Evolutionary conservation across 345 rosid genomes (phyloP), one percentile per base, ranked within the genome.

Genomic region (Reutealis trisperma): DNA sequence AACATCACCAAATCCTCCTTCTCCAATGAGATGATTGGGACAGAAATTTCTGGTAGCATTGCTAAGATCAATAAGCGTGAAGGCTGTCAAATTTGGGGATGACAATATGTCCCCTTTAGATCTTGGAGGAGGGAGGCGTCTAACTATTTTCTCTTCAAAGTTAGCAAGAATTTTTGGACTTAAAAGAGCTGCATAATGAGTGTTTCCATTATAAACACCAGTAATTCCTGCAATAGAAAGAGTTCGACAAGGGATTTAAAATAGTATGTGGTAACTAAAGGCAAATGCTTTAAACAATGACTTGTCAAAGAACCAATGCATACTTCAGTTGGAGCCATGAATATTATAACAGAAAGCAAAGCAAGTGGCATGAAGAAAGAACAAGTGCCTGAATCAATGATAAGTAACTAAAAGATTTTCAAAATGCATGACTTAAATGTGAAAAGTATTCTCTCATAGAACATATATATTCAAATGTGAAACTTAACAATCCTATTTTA

Each of bases 1-100:
- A 27, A 27, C 30, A 27, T 27, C 83, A 1, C 97, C 98, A 75
- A 94, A 94, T 24, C 98, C 98, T 70, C 98, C 98, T 89, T 93
- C 93, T 11, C 98, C 98, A 55, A 94, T 77, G 27, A 91, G 83
- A 84, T 86, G 79, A 42, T 89, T 92, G 0, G 83, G 75, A 71
- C 85, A 80, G 81, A 94, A 94, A 80, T 90, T 90, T 78, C 87
- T 81, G 5, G 97, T 89, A 18, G 97, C 93, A 21, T 61, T 85
- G 81, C 76, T 83, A 18, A 94, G 88, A 84, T 92, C 97, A 22
- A 47, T 63, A 76, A 82, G 83, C 14, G 74, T 79, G 76, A 94
- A 94, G 2, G 91, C 79, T 84, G 90, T 90, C 73, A 88, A 66
- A 81, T 87, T 70, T 52, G 87, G 82, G 24, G 89, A 88, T 58